These are phyloP conservation scores for Dioscorea alata DNA, from an alignment of 106 monocot species.

Conservation along the genomic window DNA sequence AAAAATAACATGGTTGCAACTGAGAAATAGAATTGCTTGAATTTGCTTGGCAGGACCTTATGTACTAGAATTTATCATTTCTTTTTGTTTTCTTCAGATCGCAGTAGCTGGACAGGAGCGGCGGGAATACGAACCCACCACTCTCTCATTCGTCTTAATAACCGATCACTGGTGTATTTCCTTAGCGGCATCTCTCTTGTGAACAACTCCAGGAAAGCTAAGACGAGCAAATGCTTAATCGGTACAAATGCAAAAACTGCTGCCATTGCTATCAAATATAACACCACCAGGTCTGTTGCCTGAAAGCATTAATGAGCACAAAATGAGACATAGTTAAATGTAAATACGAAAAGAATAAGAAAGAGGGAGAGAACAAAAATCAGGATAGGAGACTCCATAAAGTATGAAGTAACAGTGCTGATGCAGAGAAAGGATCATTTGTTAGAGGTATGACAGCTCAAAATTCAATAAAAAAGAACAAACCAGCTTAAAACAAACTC, in stretches of 20 bases:
- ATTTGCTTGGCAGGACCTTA: no score
- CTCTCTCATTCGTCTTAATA: conserved; percentile 61
- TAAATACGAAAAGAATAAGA: no score
- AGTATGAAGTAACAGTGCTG: no score
- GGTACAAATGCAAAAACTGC: conserved; percentile 44
- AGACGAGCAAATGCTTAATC: conserved; percentile 40
- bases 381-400: no score
- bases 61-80: conserved; percentile 16
- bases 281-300: conserved; percentile 60
- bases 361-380: no score
- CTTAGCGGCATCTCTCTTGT: conserved; percentile 88
- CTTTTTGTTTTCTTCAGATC: conserved; percentile 34
- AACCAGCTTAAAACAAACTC: no score
- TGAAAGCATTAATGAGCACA: conserved; percentile 17
- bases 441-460: no score
- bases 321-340: no score
- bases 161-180: conserved; percentile 53
- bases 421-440: no score
- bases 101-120: conserved; percentile 72
- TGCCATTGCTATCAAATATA: conserved; percentile 29
- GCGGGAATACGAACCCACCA: conserved; percentile 98
- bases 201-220: conserved; percentile 59
- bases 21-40: background rate
- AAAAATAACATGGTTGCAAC: background rate
- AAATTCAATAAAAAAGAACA: no score